A percentile compares a stretch with the other conserved stretches of the same genome.
phyloP scores from a whole-genome alignment of 2,329 filamentous ascomycete genomes.

The Fusarium stilboides region DNA sequence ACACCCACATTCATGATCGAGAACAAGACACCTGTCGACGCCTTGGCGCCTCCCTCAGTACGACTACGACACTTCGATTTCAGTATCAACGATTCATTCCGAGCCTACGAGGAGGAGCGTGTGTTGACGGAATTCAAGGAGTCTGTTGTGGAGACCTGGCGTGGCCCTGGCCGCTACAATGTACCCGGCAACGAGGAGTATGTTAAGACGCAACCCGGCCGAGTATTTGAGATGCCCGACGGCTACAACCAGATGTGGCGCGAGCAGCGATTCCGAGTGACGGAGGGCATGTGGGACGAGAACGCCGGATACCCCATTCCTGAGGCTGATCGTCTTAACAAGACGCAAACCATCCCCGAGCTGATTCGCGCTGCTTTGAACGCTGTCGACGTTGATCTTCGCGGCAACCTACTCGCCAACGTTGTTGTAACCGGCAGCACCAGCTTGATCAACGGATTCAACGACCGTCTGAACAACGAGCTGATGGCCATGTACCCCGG shows the following conservation, averaged over 20 bases:
- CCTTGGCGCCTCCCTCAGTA: conserved; percentile 83
- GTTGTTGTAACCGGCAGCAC: conserved; percentile 94
- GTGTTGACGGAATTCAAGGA: conserved; percentile 98
- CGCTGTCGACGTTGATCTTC: conserved; percentile 89
- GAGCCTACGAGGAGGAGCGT: conserved; percentile 89
- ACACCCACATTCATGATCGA: conserved; percentile 90
- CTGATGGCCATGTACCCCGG: conserved; percentile 86
- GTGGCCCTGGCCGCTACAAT: conserved; percentile 79
- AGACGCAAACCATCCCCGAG: conserved; percentile 85
- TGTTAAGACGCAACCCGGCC: conserved; percentile 79
- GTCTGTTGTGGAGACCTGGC: conserved; percentile 95
- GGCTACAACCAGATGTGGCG: conserved; percentile 97
- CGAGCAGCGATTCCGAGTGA: conserved; percentile 86
- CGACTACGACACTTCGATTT: conserved; percentile 79
- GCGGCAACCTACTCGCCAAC: conserved; percentile 86
- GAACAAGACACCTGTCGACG: conserved; percentile 90
- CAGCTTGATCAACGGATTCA: conserved; percentile 91
- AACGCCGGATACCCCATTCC: conserved; percentile 75
- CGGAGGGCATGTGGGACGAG: conserved; percentile 93
- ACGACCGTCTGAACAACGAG: conserved; percentile 89
- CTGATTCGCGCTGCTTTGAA: conserved; percentile 84
- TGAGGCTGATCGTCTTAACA: conserved; percentile 67
- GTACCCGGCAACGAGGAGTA: conserved; percentile 81
- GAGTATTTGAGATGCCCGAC: conserved; percentile 97
- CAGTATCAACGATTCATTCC: conserved; percentile 78